Evolutionary conservation across 75 land plant species (phyloP).

Genomic region (Selaginella tamariscina): DNA sequence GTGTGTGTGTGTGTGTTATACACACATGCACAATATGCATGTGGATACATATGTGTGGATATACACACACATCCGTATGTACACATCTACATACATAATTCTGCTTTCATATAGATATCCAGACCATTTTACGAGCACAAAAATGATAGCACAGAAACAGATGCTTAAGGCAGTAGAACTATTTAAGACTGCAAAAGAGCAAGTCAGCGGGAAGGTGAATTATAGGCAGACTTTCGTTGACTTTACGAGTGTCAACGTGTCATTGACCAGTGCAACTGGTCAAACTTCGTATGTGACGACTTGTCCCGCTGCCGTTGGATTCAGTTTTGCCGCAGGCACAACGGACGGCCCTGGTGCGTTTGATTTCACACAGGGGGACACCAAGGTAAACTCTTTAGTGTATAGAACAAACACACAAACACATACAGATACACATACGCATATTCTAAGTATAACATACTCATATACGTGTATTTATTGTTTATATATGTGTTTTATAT

Average conservation of each 20-base stretch:
- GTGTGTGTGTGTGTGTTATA: neutral
- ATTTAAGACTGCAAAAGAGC: slow-evolving; percentile 55
- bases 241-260: slow-evolving; percentile 60
- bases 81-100: no score
- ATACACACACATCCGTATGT: no score
- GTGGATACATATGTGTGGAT: no score
- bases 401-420: no score
- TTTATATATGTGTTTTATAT: no score
- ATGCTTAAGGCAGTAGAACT: slow-evolving; percentile 57
- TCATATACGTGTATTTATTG: no score
- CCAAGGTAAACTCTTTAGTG: slow-evolving; percentile 29
- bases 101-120: no score
- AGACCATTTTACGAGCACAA: slow-evolving; percentile 77
- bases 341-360: slow-evolving; percentile 99
- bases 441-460: no score
- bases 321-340: slow-evolving; percentile 94
- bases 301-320: slow-evolving; percentile 96
- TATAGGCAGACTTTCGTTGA: slow-evolving; percentile 64
- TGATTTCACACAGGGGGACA: slow-evolving; percentile 95
- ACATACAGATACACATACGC: no score
- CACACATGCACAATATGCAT: neutral
- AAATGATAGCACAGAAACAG: slow-evolving; percentile 69
- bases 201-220: slow-evolving; percentile 52
- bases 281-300: slow-evolving; percentile 36
- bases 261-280: neutral